Evolutionary conservation across 805 yeast species (phyloP), one percentile per base, ranked within the genome.

Genomic region (Wickerhamiella domercqiae): DNA sequence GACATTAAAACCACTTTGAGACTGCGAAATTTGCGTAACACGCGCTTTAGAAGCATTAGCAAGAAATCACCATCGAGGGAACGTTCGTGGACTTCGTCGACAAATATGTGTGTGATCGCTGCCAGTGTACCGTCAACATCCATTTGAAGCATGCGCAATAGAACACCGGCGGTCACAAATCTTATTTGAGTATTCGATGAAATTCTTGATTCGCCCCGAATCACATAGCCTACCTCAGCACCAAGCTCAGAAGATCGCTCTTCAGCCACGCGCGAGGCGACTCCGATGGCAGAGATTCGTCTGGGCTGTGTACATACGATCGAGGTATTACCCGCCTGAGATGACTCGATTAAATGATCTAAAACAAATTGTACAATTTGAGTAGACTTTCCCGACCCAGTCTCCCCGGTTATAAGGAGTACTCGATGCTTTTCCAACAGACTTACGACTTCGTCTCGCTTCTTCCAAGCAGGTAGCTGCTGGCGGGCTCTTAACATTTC

Each of bases 81-180:
- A 47, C 97, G 62, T 57, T 87, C 97, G 55, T 87, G 97, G n/a
- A 87, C 97, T 59, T 87, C 97, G 64, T 87, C 97, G 29, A 86
- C 73, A 29, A 86, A 74, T 28, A 86, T 70, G 50, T 78, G 79
- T 22, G 75, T 73, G 14, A 86, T 58, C 3, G 45, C 47, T 3
- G 6, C 34, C 16, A 13, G 24, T 2, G 16, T 25, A 2, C 17
- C 29, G 5, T 32, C 37, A 18, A 21, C 14, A 14, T 13, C 29
- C 5, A 21, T 30, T 53, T 86, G 96, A 19, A 86, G 63, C 75
- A 86, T 78, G 43, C 95, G 67, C 20, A 87, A 68, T 33, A 87
- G 64, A 4, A 87, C 90, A 68, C 97, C 97, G 0, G 94, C 81
- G 1, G 97, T 87, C 39, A 81, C 81, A 56, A 87, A 87, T 20